Evolutionary conservation across 2,329 filamentous ascomycete species (phyloP), one percentile per base, ranked within the genome.

Genomic region (Stagonosporopsis chrysanthemi): DNA sequence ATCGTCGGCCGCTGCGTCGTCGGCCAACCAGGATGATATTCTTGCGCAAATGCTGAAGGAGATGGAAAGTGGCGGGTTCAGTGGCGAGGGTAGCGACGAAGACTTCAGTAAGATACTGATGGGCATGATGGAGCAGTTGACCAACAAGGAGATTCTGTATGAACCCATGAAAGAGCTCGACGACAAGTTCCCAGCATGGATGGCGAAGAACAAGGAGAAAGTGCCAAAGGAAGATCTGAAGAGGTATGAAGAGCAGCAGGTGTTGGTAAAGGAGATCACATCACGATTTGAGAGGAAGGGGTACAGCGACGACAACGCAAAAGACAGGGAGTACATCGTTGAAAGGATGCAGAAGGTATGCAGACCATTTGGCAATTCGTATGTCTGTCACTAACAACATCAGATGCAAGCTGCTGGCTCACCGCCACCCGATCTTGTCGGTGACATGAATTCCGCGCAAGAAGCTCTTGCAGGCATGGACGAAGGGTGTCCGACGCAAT

Each of bases 81-180:
- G 78, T 6, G 65, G 76, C 0, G 88, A 85, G 15, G 75, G 70
- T 9, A 79, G 81, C 58, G 92, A 97, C 54, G 92, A 95, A 68
- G 92, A 96, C 67, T 90, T 98, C 69, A 92, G 91, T 55, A 94
- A 96, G 79, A 92, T 98, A 87, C 85, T 99, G 58, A 87, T 96
- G 84, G 91, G 90, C 51, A 97, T 98, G 92, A 98, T 99, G 94
- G 92, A 98, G 79, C 93, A 99, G 77, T 84, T 99, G 62, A 98
- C 95, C 3, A 97, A 96, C 77, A 98, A 97, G 81, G 95, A 98
- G 67, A 97, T 99, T 62, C 79, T 99, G 47, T 98, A 98, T 75
- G 94, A 99, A 79, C 95, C 95, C 2, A 97, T 99, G 92, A 97
- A 97, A 81, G 95, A 99, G 78, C 81, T 99, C 44, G 81, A 96